Evolutionary conservation across 345 rosid genomes (phyloP).

Genomic region (rapeseed (Brassica napus)): Da-Ae NC_063452.1:62191501-62192000

Average conservation of each 20-base stretch:
- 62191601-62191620: not conserved
- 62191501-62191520: not conserved
- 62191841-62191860: no score
- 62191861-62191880: no score
- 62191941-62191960: no score
- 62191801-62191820: no score
- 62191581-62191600: not conserved
- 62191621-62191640: not conserved
- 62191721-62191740: not conserved
- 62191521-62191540: not conserved
- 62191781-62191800: not conserved
- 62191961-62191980: no score
- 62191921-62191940: no score
- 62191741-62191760: not conserved
- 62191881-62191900: no score
- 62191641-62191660: not conserved
- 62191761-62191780: not conserved
- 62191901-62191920: no score
- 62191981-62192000: no score
- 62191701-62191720: not conserved
- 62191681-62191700: not conserved
- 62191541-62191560: not conserved
- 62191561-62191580: not conserved
- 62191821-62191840: no score
- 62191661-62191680: not conserved